Conservation (phyloP, 176 grass and related monocot species). For the Bromus sterilis region DNA sequence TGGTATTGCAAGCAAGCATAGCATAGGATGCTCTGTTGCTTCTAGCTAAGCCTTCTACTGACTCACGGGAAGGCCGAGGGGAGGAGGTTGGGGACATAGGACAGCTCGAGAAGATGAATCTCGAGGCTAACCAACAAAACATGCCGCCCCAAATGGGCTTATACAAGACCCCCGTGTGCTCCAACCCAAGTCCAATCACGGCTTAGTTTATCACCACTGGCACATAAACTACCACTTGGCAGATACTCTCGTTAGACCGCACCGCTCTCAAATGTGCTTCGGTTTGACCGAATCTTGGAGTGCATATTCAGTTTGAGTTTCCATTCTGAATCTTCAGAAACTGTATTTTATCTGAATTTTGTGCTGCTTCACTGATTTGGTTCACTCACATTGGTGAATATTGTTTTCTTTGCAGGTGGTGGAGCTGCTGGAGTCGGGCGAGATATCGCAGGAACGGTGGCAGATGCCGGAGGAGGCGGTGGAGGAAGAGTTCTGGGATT, state of each 20-base stretch:
- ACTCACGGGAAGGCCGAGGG: slow-evolving; percentile 52
- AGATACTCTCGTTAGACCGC: background rate
- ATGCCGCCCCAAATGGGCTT: slow-evolving; percentile 27
- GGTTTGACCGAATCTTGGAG: background rate
- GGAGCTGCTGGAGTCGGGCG: slow-evolving; percentile 53
- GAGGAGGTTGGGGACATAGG: slow-evolving; percentile 17
- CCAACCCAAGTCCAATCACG: slow-evolving; percentile 25
- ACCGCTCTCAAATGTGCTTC: background rate
- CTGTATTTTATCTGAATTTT: background rate
- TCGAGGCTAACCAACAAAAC: slow-evolving; percentile 40
- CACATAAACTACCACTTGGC: background rate
- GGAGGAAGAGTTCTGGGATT: slow-evolving; percentile 67
- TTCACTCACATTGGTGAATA: background rate
- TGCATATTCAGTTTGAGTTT: background rate
- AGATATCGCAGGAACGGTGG: slow-evolving; percentile 64
- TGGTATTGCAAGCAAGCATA: background rate
- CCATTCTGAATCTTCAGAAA: background rate
- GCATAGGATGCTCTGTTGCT: slow-evolving; percentile 48
- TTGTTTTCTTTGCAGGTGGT: slow-evolving; percentile 56
- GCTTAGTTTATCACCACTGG: background rate
- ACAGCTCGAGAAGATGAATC: slow-evolving; percentile 36
- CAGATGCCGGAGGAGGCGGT: slow-evolving; percentile 49
- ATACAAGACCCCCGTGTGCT: slow-evolving; percentile 24
- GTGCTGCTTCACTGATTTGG: background rate
- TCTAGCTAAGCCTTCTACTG: background rate